Base-by-base conservation (phyloP, 2,329 filamentous ascomycete genomes). In the Fonsecaea erecta region DNA sequence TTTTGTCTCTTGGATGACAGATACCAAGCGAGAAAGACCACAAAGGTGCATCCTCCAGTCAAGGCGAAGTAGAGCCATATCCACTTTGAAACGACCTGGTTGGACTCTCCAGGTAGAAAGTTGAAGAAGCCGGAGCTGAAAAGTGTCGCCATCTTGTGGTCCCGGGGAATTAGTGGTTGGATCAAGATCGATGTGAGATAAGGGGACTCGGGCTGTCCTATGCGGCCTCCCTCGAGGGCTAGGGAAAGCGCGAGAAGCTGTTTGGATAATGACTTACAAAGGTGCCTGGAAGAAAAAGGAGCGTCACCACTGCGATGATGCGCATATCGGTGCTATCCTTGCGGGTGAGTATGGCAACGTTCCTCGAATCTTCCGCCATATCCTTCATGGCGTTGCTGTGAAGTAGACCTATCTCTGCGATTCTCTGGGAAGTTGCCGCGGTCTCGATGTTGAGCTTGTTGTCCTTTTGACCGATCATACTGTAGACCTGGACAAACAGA, bases 271-370 rank as follows among this genome's bases (percentile, higher is more conserved):
- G 18, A 46, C 43, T 24, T 46, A 46, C 43, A 66, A 80, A 80
- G 12, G 77, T 79, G 0, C 74, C 77, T 1, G 79, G 79, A 1
- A 80, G 74, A 64, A 80, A 80, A 1, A 75, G 64, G 68, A 79
- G 77, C 40, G 77, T 80, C 61, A 80, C 71, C 1, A 78, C 69
- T 0, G 78, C 76, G 16, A 80, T 75, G 2, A 75, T 75, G 53
- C 77, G 75, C 76, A 81, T 79, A 7, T 75, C 73, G 1, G 73
- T 70, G 59, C 75, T 76, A 55, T 78, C 76, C 34, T 71, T 66
- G 60, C 72, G 67, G 1, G 72, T 73, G 37, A 67, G 48, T 11
- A 65, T 35, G 14, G 65, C 65, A 32, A 65, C 48, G 18, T 62
- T 35, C 18, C 59, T 54, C 3, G 65, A 64, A 35, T 67, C 65